A percentile compares a stretch with the other conserved stretches of the same genome.
These are phyloP conservation scores for Metschnikowia amazonensis DNA, from an alignment of 805 yeast species.

Conservation along the genomic window DNA sequence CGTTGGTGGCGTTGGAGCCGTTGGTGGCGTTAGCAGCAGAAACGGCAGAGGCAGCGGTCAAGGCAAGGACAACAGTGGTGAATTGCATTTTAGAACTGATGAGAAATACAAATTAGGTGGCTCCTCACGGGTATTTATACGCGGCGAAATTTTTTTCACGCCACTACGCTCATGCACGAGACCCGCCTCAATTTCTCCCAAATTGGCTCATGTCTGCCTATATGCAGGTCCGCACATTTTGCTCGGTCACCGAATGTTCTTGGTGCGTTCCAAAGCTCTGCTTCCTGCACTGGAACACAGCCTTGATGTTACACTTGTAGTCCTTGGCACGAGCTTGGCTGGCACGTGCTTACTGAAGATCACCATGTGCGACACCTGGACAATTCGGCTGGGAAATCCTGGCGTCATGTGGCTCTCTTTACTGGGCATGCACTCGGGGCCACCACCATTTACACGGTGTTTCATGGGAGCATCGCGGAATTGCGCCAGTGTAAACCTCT, in stretches of 20 bases:
- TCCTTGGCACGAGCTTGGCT: no score
- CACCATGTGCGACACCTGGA: no score
- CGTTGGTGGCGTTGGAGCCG: slow-evolving; percentile 40
- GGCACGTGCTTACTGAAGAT: no score
- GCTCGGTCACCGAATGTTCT: slow-evolving; percentile 1
- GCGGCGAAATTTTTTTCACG: slow-evolving; percentile 1
- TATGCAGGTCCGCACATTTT: background rate
- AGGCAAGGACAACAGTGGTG: slow-evolving; percentile 62
- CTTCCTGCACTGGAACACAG: background rate
- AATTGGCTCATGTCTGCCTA: background rate
- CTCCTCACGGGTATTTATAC: slow-evolving; percentile 1
- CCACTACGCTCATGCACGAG: slow-evolving; percentile 1
- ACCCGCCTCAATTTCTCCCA: slow-evolving; percentile 3
- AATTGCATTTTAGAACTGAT: slow-evolving; percentile 56
- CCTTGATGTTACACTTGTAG: background rate
- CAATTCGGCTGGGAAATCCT: no score
- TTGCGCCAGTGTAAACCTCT: no score
- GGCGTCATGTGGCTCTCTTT: no score
- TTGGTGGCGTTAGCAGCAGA: slow-evolving; percentile 51
- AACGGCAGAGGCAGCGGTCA: slow-evolving; percentile 68
- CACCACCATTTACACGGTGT: no score
- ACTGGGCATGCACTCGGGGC: no score
- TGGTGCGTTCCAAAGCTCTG: background rate
- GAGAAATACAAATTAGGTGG: background rate
- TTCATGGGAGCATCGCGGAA: background rate